Percentiles rank a stretch among this genome's conserved stretches.
phyloP scores from a whole-genome alignment of 148 eudicot species.

The Gaultheria prostrata region DNA sequence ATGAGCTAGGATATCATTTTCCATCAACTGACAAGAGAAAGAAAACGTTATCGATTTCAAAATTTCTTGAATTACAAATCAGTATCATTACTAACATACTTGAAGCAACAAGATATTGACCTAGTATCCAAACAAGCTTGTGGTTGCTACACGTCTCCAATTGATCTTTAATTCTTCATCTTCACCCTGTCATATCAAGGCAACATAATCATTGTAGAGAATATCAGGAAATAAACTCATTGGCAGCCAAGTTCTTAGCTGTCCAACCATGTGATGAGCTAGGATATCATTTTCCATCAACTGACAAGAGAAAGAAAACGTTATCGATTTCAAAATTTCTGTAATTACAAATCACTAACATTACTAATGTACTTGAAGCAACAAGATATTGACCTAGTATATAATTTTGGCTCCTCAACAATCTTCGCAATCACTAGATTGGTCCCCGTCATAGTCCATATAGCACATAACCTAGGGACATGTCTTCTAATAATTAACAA shows the following conservation, averaged over 20 bases:
- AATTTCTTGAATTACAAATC: background rate
- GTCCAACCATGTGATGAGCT: background rate
- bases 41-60: background rate
- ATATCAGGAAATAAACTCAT: background rate
- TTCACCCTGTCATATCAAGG: conserved; percentile 43
- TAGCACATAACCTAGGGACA: background rate
- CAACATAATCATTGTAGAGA: conserved; percentile 4
- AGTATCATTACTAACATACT: background rate
- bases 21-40: background rate
- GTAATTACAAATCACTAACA: too few species aligned
- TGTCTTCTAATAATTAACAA: background rate
- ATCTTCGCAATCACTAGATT: background rate
- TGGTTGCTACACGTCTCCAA: conserved; percentile 91
- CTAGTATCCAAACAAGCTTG: conserved; percentile 77
- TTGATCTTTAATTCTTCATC: conserved; percentile 57
- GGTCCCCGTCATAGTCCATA: background rate
- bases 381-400: background rate
- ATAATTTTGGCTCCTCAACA: conserved; percentile 2
- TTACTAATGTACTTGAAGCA: background rate
- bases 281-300: background rate
- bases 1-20: background rate
- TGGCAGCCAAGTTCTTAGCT: background rate
- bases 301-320: background rate
- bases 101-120: background rate
- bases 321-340: background rate